Conservation (phyloP, 768 basidiomycete species). For the Royoungia palumana region DNA sequence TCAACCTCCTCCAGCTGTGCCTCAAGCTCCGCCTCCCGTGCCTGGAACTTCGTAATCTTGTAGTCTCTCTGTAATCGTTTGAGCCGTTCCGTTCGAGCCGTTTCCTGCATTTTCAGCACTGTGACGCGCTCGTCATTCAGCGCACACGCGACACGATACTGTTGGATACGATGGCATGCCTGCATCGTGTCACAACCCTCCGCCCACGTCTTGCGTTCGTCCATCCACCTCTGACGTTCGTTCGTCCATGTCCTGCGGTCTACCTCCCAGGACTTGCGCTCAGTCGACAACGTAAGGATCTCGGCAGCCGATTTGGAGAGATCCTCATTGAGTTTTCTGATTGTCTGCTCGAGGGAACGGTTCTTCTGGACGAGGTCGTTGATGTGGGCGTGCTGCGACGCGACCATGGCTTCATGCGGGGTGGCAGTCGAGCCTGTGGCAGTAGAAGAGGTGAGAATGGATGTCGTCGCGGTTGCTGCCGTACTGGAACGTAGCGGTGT, state of each 20-base stretch:
- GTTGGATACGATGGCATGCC: slow-evolving; percentile 60
- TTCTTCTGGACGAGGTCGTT: slow-evolving; percentile 70
- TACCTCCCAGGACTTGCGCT: slow-evolving; percentile 34
- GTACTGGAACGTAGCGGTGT: slow-evolving; percentile 21
- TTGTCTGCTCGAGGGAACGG: slow-evolving; percentile 59
- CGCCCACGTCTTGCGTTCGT: slow-evolving; percentile 56
- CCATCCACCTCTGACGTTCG: slow-evolving; percentile 42
- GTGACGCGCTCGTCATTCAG: slow-evolving; percentile 52
- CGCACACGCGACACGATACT: slow-evolving; percentile 51
- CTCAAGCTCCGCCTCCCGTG: slow-evolving; percentile 59
- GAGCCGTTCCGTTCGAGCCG: slow-evolving; percentile 54
- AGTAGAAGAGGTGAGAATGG: slow-evolving; percentile 26
- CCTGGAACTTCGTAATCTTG: slow-evolving; percentile 65
- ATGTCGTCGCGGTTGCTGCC: slow-evolving; percentile 19
- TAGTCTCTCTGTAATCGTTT: slow-evolving; percentile 61
- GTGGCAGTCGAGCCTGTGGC: slow-evolving; percentile 30
- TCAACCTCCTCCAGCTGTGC: slow-evolving; percentile 50
- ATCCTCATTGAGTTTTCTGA: slow-evolving; percentile 52
- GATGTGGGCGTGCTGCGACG: slow-evolving; percentile 65
- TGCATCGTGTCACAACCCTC: slow-evolving; percentile 62
- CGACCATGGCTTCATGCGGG: slow-evolving; percentile 48
- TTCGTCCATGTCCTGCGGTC: slow-evolving; percentile 25
- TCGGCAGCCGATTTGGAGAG: slow-evolving; percentile 34
- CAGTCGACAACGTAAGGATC: slow-evolving; percentile 35
- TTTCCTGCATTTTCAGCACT: slow-evolving; percentile 53